Evolutionary conservation across 2,329 filamentous ascomycete species (phyloP), one percentile per base, ranked within the genome.

Genomic region (Lachnellula arida): DNA sequence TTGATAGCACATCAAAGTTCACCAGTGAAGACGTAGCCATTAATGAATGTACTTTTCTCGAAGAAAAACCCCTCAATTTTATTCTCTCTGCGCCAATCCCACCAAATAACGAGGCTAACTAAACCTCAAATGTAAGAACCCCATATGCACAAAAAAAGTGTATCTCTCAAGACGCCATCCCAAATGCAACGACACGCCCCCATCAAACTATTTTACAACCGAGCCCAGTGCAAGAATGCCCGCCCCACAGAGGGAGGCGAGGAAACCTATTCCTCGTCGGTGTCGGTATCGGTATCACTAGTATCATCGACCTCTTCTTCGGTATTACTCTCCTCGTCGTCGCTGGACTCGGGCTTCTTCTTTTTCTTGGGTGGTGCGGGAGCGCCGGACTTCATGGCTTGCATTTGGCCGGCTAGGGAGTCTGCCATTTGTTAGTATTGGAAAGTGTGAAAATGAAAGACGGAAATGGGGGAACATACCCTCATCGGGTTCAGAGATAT

Each of bases 401-500:
- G 86, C 89, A 96, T 94, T 74, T 96, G 90, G 58, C 91, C 91
- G 49, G 91, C 92, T 63, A 97, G 79, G 2, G 91, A 91, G 74
- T 96, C 91, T 95, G 52, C 32, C 32, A 46, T 51, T 52, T 22
- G 54, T 66, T 56, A 66, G 62, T 57, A 55, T 58, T 52, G 42
- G 42, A 42, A 14, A 14, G n/a, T 54, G 37, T 28, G 46, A 4
- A 14, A 28, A 28, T 34, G 9, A 35, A n/a, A n/a, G 17, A 19
- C 28, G 35, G 25, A 43, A 15, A 50, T 40, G 34, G 15, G 7
- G 35, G 48, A 47, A 78, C 86, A 78, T 80, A 96, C 94, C 94
- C 79, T 99, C 94, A 61, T 97, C 94, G 37, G 95, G 94, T 72
- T 99, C 94, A 70, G 90, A 96, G 63, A 99, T 99, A 57, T 99